These are phyloP conservation scores for Phlyctochytrium arcticum DNA, from an alignment of 192 early-diverging fungal genomes.

Conservation along the genomic window DNA sequence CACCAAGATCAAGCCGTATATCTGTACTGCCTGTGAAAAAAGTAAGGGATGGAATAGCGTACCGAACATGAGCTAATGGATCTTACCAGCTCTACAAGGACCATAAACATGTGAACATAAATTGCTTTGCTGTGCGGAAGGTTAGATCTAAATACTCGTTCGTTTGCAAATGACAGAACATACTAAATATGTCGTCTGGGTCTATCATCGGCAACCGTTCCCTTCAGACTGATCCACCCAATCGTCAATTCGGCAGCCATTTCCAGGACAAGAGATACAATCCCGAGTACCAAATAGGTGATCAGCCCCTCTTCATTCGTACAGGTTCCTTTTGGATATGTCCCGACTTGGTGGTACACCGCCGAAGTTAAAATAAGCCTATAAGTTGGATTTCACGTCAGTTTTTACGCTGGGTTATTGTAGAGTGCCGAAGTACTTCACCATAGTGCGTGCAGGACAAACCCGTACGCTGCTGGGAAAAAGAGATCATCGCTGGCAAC, in stretches of 20 bases:
- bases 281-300: constrained; percentile 7
- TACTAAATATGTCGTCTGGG: constrained; percentile 25
- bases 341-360: constrained; percentile 12
- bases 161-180: neutral
- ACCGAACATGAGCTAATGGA: neutral
- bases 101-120: constrained; percentile 17
- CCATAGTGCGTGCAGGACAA: constrained; percentile 15
- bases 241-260: constrained; percentile 20
- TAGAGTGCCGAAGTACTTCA: neutral
- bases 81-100: constrained; percentile 15
- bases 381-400: neutral
- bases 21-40: constrained; percentile 5
- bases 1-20: constrained; percentile 8
- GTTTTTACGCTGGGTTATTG: neutral
- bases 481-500: constrained; percentile 27
- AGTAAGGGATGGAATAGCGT: neutral
- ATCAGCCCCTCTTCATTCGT: constrained; percentile 1
- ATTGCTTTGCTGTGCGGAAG: constrained; percentile 11
- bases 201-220: constrained; percentile 29
- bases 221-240: constrained; percentile 24
- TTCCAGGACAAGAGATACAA: constrained; percentile 9
- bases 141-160: neutral
- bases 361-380: neutral
- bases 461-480: constrained; percentile 18
- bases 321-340: constrained; percentile 6